Conservation (phyloP, 148 eudicot species). For the Bassia scoparia region DNA sequence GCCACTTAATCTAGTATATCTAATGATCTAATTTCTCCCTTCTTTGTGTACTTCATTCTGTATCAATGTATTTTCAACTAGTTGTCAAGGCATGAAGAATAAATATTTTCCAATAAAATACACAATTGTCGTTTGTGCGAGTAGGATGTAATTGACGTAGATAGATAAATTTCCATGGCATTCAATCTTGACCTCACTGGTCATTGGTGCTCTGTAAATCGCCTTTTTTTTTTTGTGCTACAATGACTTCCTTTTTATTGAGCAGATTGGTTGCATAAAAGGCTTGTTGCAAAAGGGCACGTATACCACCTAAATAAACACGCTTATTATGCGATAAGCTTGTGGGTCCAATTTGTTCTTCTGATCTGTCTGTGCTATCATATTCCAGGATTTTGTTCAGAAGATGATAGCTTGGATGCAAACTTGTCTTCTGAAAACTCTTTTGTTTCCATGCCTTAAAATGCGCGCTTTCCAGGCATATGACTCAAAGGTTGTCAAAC, state of each 20-base stretch:
- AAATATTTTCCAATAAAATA: no score
- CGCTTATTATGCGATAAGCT: conserved; percentile 80
- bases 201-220: no score
- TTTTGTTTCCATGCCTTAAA: not conserved
- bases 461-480: not conserved
- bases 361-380: conserved; percentile 88
- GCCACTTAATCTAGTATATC: no score
- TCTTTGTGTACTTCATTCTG: no score
- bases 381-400: conserved; percentile 61
- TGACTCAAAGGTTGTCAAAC: not conserved
- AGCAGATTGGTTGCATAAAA: conserved; percentile 84
- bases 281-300: conserved; percentile 95
- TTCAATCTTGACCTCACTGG: no score
- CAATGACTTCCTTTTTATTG: conserved; percentile 23
- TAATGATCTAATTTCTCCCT: no score
- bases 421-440: not conserved
- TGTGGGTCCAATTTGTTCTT: conserved; percentile 93
- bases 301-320: conserved; percentile 95
- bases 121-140: no score
- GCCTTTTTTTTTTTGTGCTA: no score
- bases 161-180: no score
- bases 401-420: not conserved
- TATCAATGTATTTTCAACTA: no score
- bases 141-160: no score
- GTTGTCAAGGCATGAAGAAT: no score